phyloP scores from a whole-genome alignment of 371 early-diverging fungal genomes.

The Blakeslea trispora region DNA sequence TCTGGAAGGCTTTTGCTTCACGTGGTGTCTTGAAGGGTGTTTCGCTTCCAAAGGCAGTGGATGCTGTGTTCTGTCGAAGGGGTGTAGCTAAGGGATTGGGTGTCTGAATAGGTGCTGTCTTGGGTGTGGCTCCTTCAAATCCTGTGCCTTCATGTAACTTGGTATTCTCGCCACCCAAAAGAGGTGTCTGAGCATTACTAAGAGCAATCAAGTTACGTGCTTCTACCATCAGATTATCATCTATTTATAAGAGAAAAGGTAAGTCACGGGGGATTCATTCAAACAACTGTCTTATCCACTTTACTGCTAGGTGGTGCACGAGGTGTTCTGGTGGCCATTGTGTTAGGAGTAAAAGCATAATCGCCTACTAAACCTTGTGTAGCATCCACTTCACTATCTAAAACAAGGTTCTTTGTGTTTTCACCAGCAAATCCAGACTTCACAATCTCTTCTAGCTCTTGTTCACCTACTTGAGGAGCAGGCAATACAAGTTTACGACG shows the following conservation, averaged over 20 bases:
- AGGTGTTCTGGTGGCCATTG: slow-evolving; percentile 60
- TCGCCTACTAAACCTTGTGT: slow-evolving; percentile 71
- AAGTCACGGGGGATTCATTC: neutral
- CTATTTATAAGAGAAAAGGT: slow-evolving; percentile 17
- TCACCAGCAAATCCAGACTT: slow-evolving; percentile 88
- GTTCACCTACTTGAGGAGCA: slow-evolving; percentile 89
- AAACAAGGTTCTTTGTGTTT: slow-evolving; percentile 70
- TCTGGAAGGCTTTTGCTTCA: slow-evolving; percentile 54
- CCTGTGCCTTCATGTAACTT: slow-evolving; percentile 57
- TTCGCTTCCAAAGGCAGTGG: slow-evolving; percentile 34
- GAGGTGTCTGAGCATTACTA: slow-evolving; percentile 82
- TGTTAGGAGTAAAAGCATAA: slow-evolving; percentile 64
- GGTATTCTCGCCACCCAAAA: slow-evolving; percentile 78
- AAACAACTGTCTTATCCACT: neutral
- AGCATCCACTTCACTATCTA: slow-evolving; percentile 63
- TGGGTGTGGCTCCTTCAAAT: slow-evolving; percentile 73
- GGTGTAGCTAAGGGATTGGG: slow-evolving; percentile 83
- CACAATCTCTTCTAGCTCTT: slow-evolving; percentile 89
- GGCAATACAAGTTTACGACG: slow-evolving; percentile 85
- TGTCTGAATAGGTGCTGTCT: slow-evolving; percentile 61
- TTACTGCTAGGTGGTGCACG: slow-evolving; percentile 69
- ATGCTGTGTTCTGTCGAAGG: slow-evolving; percentile 40
- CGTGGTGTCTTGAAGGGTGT: slow-evolving; percentile 60
- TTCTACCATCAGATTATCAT: slow-evolving; percentile 75
- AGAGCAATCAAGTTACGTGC: slow-evolving; percentile 84